Evolutionary conservation across 2,329 filamentous ascomycete genomes (phyloP).

Genomic region (Nannizziopsis barbatae): DNA sequence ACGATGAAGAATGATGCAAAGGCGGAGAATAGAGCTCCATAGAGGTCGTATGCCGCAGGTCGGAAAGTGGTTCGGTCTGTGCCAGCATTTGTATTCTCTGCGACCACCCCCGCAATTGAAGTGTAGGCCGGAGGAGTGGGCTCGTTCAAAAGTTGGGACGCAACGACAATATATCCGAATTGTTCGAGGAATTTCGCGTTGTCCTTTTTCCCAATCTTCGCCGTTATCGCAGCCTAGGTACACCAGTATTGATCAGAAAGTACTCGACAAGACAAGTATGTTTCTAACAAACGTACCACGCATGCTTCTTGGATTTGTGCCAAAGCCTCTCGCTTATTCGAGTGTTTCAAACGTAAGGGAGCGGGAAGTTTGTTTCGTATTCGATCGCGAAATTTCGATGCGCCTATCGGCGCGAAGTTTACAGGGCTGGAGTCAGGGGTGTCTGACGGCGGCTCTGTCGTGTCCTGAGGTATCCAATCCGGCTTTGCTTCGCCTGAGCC

Average conservation of each 20-base stretch:
- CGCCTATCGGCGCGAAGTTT: conserved; percentile 41
- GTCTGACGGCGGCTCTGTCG: conserved; percentile 11
- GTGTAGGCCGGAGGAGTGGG: conserved; percentile 33
- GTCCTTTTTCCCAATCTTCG: conserved; percentile 56
- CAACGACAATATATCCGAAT: conserved; percentile 86
- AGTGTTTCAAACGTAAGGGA: conserved; percentile 33
- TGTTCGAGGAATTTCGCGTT: conserved; percentile 80
- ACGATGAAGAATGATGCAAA: conserved; percentile 50
- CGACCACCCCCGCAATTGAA: conserved; percentile 27
- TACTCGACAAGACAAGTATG: not conserved
- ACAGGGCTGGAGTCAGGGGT: conserved; percentile 17
- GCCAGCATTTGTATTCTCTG: conserved; percentile 21
- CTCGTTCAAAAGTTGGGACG: conserved; percentile 75
- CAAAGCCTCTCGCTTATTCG: conserved; percentile 25
- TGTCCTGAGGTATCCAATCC: conserved; percentile 28
- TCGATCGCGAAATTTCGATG: conserved; percentile 39
- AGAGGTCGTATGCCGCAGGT: conserved; percentile 44
- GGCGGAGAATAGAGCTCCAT: conserved; percentile 56
- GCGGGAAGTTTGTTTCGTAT: conserved; percentile 41
- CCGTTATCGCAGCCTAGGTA: conserved; percentile 50
- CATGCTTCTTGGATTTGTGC: conserved; percentile 37
- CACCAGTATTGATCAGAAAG: conserved; percentile 8
- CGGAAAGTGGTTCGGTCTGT: conserved; percentile 26
- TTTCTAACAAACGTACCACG: conserved; percentile 31
- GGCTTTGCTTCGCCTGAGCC: conserved; percentile 34